Base-by-base conservation (phyloP, 192 early-diverging fungal species). In the Rhizophagus clarus region DNA sequence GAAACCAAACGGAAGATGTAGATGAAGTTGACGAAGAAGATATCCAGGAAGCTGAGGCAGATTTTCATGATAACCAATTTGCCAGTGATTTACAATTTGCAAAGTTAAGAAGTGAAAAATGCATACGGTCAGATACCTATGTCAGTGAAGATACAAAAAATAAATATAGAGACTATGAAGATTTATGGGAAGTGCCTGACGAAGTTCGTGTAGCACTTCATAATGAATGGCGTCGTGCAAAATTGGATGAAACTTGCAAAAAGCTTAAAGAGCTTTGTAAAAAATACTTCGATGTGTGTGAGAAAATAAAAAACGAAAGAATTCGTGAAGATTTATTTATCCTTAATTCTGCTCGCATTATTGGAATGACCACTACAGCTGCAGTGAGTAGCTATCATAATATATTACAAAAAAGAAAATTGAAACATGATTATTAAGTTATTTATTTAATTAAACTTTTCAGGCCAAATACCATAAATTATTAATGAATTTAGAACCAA, bases 361-460 rank as follows among this genome's bases (percentile, higher is more conserved):
- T 90, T 45, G 89, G 89, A 5, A 85, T 90, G 88, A 90, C 89
- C 2, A 90, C 86, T 28, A 89, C 89, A 26, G 89, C 85, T 11
- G 89, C 89, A 2, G 89, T 89, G 81, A 83, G 85, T 79, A 9
- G 61, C n/a, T 37, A 3, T 2, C 42, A 42, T 61, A 47, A 40
- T 77, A 24, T 11, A 9, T 11, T 34, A 8, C 1, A 12, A 60
- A 12, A 60, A 17, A 22, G 37, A 40, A 0, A 15, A 34, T n/a
- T 11, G 9, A 45, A 45, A 45, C 12, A 45, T 45, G 42, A 45
- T 45, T 22, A 61, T 40, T 37, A 34, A 26, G 34, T 32, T 31
- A 61, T 72, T 37, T 12, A 20, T 17, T 24, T 26, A 29, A 2
- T 31, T 40, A 15, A 22, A 49, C 37, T 26, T 68, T 49, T 10